Evolutionary conservation across 768 basidiomycete genomes (phyloP).

Genomic region (Naganishia randhawae): DNA sequence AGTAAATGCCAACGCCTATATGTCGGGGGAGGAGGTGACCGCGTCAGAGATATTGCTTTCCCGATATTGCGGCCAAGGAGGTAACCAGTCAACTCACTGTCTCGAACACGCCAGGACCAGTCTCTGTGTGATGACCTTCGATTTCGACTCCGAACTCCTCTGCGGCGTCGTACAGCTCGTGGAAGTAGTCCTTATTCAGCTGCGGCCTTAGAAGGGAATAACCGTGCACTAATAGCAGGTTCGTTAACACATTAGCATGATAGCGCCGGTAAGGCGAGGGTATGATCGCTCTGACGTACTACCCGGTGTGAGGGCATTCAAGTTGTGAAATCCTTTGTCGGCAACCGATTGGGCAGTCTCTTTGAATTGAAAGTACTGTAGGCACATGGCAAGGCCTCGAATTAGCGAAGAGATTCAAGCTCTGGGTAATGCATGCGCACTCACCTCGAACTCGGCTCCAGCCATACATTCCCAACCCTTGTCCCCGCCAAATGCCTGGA

Average conservation of each 20-base stretch:
- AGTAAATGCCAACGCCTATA: slow-evolving; percentile 47
- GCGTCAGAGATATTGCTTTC: no score
- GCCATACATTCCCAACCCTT: slow-evolving; percentile 65
- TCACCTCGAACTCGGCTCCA: slow-evolving; percentile 91
- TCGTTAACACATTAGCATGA: neutral
- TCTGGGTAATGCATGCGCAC: slow-evolving; percentile 32
- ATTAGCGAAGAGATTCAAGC: no score
- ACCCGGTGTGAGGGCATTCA: slow-evolving; percentile 82
- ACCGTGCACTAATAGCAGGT: slow-evolving; percentile 73
- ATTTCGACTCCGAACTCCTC: slow-evolving; percentile 69
- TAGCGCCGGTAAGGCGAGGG: neutral
- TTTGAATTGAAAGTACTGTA: slow-evolving; percentile 50
- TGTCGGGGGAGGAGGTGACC: no score
- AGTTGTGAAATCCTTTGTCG: slow-evolving; percentile 70
- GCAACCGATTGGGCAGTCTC: slow-evolving; percentile 75
- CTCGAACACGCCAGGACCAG: slow-evolving; percentile 52
- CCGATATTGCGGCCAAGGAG: no score
- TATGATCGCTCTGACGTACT: slow-evolving; percentile 64
- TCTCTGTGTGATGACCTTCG: slow-evolving; percentile 68
- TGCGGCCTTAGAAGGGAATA: slow-evolving; percentile 90
- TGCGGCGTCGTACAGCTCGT: slow-evolving; percentile 70
- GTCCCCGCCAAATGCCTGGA: slow-evolving; percentile 45
- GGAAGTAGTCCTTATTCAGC: slow-evolving; percentile 82
- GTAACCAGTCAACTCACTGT: slow-evolving; percentile 29
- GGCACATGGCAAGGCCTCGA: neutral